Percentiles rank a stretch among this genome's conserved stretches.
phyloP scores from a whole-genome alignment of 495 filamentous ascomycete genomes.

The Neurospora intermedia region DNA sequence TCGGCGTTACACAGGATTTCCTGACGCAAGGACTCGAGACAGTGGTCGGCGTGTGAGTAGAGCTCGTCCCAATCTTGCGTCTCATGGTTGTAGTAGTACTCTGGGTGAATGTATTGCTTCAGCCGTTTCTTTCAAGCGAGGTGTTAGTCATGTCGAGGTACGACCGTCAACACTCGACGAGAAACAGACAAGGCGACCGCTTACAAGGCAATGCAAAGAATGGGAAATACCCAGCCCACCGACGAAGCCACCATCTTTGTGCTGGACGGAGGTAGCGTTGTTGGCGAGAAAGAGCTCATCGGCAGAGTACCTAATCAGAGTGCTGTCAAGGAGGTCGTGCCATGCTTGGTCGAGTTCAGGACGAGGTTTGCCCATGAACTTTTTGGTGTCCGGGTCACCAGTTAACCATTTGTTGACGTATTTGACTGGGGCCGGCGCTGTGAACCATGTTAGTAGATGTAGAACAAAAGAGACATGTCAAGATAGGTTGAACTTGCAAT shows the following conservation, averaged over 20 bases:
- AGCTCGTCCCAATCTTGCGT: constrained; percentile 9
- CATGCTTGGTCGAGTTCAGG: constrained; percentile 15
- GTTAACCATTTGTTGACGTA: constrained; percentile 9
- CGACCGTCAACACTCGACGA: background rate
- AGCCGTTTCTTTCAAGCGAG: constrained; percentile 9
- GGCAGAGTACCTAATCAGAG: constrained; percentile 4
- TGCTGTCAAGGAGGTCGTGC: constrained; percentile 10
- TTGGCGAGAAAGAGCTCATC: constrained; percentile 9
- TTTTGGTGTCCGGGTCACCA: constrained; percentile 4
- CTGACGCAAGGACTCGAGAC: constrained; percentile 11
- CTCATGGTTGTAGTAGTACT: constrained; percentile 10
- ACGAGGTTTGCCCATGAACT: constrained; percentile 12
- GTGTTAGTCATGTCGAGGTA: background rate
- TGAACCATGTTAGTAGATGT: background rate
- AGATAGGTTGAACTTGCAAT: background rate
- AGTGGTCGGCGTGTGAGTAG: constrained; percentile 13
- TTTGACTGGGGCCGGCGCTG: constrained; percentile 8
- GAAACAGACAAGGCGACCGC: background rate
- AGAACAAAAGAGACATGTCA: no score
- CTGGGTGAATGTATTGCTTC: constrained; percentile 15
- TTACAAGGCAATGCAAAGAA: constrained; percentile 14
- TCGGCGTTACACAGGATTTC: constrained; percentile 8
- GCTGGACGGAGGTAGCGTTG: constrained; percentile 4
- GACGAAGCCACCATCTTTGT: constrained; percentile 12
- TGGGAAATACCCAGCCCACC: constrained; percentile 13